Base-by-base conservation (phyloP, 2,329 filamentous ascomycete genomes). In the Chaetomium sp. region DNA sequence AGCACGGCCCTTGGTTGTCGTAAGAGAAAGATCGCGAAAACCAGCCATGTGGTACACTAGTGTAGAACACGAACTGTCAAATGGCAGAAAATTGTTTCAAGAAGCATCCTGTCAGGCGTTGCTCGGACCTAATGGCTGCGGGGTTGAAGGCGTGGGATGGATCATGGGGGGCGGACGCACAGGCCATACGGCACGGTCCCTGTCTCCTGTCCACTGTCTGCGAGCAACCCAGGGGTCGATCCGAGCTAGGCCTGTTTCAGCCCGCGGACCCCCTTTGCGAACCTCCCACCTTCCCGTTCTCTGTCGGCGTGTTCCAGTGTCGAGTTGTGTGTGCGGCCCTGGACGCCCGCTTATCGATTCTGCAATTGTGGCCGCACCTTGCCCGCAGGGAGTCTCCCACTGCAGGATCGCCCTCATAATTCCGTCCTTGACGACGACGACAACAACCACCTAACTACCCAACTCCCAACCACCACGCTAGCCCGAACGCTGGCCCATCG, bases 171-270 rank as follows among this genome's bases (percentile, higher is more conserved):
- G 27, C 32, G 27, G 19, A 27, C 35, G 54, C 58, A 57, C 46
- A 46, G 44, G 51, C 54, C 57, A 46, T 40, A 35, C 36, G 19
- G 27, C 32, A 33, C 49, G 38, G 49, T 27, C 35, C 11, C 38
- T 3, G 27, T 34, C 35, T 35, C 45, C 45, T 47, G 49, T 6
- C 7, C 48, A 52, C 56, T 44, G 42, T 12, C 40, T 48, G 43
- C 47, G 34, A 55, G 49, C 32, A 42, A 27, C 49, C 49, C 51
- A 53, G 56, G 58, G 57, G 54, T 36, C 41, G 51, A 52, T 59
- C 52, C 52, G 43, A 57, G 56, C 64, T 65, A 65, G 59, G 46
- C 62, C 63, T 45, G 61, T 66, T 65, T 64, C 62, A 64, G 63
- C 54, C 51, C 52, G 35, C 38, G 43, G 53, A 54, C 52, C 59